Conservation (phyloP, 805 yeast species). For the Candida ulmi region DNA sequence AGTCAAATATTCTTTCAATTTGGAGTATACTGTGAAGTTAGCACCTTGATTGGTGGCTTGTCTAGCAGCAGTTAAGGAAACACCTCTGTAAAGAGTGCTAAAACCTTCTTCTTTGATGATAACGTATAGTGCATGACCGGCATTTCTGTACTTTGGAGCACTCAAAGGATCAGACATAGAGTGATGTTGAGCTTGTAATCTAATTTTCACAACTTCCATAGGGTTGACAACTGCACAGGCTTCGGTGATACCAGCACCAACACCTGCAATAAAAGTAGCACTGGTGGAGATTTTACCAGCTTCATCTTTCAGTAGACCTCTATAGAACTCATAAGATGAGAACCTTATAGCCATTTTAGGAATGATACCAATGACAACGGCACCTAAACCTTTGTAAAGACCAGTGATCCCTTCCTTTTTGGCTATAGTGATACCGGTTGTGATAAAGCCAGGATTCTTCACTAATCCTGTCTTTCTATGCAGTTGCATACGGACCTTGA, state of each 20-base stretch:
- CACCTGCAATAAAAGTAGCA: slow-evolving; percentile 84
- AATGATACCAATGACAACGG: slow-evolving; percentile 94
- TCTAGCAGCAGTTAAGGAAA: slow-evolving; percentile 91
- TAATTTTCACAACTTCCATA: slow-evolving; percentile 94
- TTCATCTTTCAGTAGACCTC: slow-evolving; percentile 57
- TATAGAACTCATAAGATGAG: slow-evolving; percentile 87
- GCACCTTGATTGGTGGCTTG: slow-evolving; percentile 99
- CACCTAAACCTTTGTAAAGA: slow-evolving; percentile 92
- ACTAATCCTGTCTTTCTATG: slow-evolving; percentile 59
- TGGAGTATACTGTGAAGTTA: slow-evolving; percentile 91
- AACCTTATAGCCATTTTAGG: slow-evolving; percentile 98
- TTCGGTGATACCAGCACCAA: slow-evolving; percentile 95
- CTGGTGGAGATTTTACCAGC: slow-evolving; percentile 67
- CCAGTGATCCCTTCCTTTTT: slow-evolving; percentile 79
- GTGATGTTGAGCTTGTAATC: slow-evolving; percentile 93
- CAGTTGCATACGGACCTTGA: slow-evolving; percentile 95
- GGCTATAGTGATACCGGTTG: slow-evolving; percentile 75
- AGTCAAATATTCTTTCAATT: slow-evolving; percentile 66
- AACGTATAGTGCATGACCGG: slow-evolving; percentile 82
- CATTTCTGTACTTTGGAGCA: slow-evolving; percentile 84
- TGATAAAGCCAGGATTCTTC: slow-evolving; percentile 80
- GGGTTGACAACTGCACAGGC: slow-evolving; percentile 94
- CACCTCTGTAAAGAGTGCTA: slow-evolving; percentile 87
- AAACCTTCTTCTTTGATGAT: slow-evolving; percentile 90
- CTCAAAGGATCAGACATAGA: slow-evolving; percentile 76